These are phyloP conservation scores for Trichoderma erinaceum DNA, from an alignment of 495 filamentous ascomycete genomes.

Conservation along the genomic window DNA sequence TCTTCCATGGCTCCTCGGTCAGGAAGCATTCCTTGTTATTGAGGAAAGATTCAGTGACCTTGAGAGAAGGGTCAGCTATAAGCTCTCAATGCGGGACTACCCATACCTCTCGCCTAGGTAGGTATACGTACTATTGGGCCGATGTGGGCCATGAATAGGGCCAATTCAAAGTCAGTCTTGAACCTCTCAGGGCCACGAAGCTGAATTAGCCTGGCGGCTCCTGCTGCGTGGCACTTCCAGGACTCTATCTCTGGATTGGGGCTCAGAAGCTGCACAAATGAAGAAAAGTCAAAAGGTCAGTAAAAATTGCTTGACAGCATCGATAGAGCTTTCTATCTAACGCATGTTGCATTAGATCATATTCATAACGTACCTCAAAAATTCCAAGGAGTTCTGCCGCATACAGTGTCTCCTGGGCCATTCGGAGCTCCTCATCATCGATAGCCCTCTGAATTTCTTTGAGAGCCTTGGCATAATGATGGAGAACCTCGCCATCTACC, in stretches of 20 bases:
- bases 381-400: conserved; percentile 29
- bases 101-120: no score
- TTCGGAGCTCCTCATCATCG: conserved; percentile 21
- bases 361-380: conserved; percentile 25
- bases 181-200: conserved; percentile 30
- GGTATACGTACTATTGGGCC: conserved; percentile 25
- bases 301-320: neutral
- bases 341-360: neutral
- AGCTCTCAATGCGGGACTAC: neutral
- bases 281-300: neutral
- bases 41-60: conserved; percentile 13
- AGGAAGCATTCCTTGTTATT: conserved; percentile 1
- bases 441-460: conserved; percentile 29
- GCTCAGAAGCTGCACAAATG: conserved; percentile 22
- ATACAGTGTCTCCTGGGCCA: conserved; percentile 27
- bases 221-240: conserved; percentile 27
- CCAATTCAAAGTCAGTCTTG: conserved; percentile 29
- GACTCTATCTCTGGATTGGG: conserved; percentile 18
- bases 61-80: neutral
- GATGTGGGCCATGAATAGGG: conserved; percentile 29
- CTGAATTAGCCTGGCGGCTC: conserved; percentile 26
- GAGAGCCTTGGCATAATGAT: conserved; percentile 27
- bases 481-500: conserved; percentile 19
- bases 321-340: neutral
- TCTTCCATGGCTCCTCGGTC: conserved; percentile 4